phyloP scores from a whole-genome alignment of 2,329 filamentous ascomycete species.

The Fonsecaea pugnacius region DNA sequence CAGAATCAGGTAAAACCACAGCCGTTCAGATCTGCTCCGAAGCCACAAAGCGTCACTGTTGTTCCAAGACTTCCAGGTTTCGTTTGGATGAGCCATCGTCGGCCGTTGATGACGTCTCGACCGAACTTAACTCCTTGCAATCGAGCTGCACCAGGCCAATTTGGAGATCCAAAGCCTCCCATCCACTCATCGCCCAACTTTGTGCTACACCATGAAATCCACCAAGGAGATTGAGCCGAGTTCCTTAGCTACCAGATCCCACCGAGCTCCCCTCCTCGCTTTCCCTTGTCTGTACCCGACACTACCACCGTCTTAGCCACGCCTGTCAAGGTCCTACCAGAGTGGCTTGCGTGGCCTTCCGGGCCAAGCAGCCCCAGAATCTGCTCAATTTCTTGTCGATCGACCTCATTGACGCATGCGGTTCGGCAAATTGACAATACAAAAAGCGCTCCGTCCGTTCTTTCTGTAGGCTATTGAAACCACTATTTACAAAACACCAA shows the following conservation, averaged over 20 bases:
- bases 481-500: background rate
- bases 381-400: background rate
- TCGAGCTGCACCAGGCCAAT: conserved; percentile 3
- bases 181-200: conserved; percentile 13
- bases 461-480: background rate
- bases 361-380: background rate
- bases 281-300: background rate
- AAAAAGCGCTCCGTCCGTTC: background rate
- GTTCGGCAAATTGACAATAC: background rate
- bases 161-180: conserved; percentile 8
- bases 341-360: conserved; percentile 16
- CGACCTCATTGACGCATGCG: background rate
- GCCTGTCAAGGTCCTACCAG: background rate
- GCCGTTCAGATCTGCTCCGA: background rate
- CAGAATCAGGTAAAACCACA: conserved; percentile 1
- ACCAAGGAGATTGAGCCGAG: conserved; percentile 5
- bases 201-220: conserved; percentile 14
- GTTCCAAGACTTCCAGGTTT: background rate
- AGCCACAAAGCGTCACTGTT: background rate
- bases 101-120: conserved; percentile 16
- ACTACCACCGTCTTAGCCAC: background rate
- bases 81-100: background rate
- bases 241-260: background rate
- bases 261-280: background rate
- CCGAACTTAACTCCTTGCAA: background rate